Percentiles rank a stretch among this genome's conserved stretches.
Evolutionary conservation across 129 eudicot genomes (phyloP).

Genomic region (Escallonia herrerae): DNA sequence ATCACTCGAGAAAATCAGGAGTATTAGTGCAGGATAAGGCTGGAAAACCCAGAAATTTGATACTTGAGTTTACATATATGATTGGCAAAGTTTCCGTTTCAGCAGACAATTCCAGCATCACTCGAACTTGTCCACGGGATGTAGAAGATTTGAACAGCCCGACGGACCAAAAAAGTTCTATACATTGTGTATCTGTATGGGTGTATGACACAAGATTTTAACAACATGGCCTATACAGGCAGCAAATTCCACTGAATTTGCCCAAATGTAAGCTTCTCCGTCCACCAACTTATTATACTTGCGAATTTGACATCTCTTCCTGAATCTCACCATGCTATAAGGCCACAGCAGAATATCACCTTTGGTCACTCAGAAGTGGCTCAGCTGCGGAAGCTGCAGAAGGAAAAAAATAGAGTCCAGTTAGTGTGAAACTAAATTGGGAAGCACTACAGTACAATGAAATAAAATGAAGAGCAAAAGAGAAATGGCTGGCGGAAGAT

Average conservation of each 20-base stretch:
- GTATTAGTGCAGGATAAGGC: background rate
- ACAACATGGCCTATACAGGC: background rate
- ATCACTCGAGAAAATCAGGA: background rate
- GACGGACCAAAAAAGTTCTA: background rate
- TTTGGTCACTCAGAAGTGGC: slow-evolving; percentile 16
- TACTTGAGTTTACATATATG: background rate
- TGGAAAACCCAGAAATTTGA: too few relatives aligned
- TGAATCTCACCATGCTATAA: background rate
- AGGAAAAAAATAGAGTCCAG: background rate
- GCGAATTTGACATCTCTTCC: background rate
- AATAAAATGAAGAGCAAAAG: too few relatives aligned
- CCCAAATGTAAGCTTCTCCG: background rate
- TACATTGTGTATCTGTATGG: background rate
- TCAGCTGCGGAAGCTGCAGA: slow-evolving; percentile 23
- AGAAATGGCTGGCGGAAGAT: too few relatives aligned
- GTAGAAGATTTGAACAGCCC: background rate
- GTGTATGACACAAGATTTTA: background rate
- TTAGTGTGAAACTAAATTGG: too few relatives aligned
- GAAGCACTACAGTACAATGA: too few relatives aligned
- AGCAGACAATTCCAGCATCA: background rate
- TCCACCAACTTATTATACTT: background rate
- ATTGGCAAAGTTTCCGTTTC: background rate
- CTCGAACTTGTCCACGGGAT: background rate
- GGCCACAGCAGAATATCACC: background rate
- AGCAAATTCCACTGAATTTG: background rate